A percentile compares a stretch with the other conserved stretches of the same genome.
Conservation (phyloP, 352 stramenopile species). For the Peronospora farinosa region DNA sequence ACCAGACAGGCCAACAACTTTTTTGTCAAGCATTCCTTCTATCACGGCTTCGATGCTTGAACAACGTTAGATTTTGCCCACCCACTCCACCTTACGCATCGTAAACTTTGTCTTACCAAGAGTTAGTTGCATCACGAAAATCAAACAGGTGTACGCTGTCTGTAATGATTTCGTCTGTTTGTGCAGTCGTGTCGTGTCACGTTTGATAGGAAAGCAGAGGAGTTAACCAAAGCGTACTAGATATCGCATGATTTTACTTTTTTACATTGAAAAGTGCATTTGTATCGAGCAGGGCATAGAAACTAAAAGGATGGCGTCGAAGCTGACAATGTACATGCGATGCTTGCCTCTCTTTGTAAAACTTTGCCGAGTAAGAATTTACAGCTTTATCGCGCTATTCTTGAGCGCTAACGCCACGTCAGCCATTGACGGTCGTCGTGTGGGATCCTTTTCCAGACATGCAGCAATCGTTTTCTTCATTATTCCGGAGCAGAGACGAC, state of each 20-base stretch:
- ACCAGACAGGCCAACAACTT: too few relatives aligned
- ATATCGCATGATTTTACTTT: neutral
- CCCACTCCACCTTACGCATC: neutral
- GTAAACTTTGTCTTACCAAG: neutral
- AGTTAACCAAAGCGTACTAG: neutral
- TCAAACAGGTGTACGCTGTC: neutral
- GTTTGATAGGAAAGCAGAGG: neutral
- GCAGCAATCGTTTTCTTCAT: constrained; percentile 63
- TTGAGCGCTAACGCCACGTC: constrained; percentile 57
- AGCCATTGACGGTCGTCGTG: constrained; percentile 48
- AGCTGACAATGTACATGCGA: neutral
- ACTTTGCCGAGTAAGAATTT: constrained; percentile 5
- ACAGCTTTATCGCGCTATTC: constrained; percentile 52
- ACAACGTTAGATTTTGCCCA: too few relatives aligned
- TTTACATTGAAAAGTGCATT: neutral
- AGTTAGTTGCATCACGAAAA: neutral
- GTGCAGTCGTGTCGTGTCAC: too few relatives aligned
- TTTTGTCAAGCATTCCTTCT: too few relatives aligned
- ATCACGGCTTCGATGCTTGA: too few relatives aligned
- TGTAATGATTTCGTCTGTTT: too few relatives aligned
- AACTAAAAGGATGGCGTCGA: constrained; percentile 16
- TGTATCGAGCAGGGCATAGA: neutral
- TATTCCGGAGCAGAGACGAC: constrained; percentile 44
- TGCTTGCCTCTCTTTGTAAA: neutral
- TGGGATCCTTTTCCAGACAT: constrained; percentile 52